These are phyloP conservation scores for Carpinus viminea DNA, from an alignment of 306 rosid genomes.

Conservation along the genomic window DNA sequence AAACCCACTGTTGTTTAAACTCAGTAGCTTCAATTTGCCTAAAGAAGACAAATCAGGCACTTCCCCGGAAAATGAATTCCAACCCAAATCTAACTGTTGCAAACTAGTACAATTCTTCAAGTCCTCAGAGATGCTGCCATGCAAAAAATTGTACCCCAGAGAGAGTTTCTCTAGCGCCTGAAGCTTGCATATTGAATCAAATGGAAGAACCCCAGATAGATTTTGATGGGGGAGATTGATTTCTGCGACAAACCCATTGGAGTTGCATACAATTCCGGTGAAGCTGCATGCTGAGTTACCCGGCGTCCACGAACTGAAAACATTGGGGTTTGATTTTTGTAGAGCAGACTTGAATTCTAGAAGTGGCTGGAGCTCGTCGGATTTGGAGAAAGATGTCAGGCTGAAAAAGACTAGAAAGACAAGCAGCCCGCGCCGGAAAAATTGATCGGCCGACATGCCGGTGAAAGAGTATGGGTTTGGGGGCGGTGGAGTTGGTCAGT, in stretches of 20 bases:
- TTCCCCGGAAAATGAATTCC: slow-evolving; percentile 55
- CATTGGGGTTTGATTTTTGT: slow-evolving; percentile 32
- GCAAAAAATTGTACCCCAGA: slow-evolving; percentile 46
- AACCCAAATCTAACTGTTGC: slow-evolving; percentile 64
- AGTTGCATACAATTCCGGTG: slow-evolving; percentile 58
- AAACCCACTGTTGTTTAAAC: slow-evolving; percentile 53
- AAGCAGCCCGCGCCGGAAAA: slow-evolving; percentile 26
- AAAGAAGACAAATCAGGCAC: slow-evolving; percentile 71
- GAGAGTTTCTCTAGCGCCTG: slow-evolving; percentile 50
- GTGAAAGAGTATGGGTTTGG: neutral
- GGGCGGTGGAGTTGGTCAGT: neutral
- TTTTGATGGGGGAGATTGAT: slow-evolving; percentile 51
- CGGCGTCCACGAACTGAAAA: slow-evolving; percentile 58
- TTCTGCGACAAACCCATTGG: slow-evolving; percentile 53
- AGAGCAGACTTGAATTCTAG: slow-evolving; percentile 48
- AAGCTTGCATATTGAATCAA: slow-evolving; percentile 62
- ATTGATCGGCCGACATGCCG: slow-evolving; percentile 38
- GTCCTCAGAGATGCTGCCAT: slow-evolving; percentile 47
- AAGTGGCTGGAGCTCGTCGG: slow-evolving; percentile 53
- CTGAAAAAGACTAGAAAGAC: slow-evolving; percentile 40
- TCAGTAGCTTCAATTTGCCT: slow-evolving; percentile 46
- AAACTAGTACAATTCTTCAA: slow-evolving; percentile 62
- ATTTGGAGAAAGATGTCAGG: slow-evolving; percentile 28
- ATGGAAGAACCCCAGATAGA: slow-evolving; percentile 59
- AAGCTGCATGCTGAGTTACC: slow-evolving; percentile 44